phyloP scores from a whole-genome alignment of 371 early-diverging fungal genomes.

The Lichtheimia ornata region DNA sequence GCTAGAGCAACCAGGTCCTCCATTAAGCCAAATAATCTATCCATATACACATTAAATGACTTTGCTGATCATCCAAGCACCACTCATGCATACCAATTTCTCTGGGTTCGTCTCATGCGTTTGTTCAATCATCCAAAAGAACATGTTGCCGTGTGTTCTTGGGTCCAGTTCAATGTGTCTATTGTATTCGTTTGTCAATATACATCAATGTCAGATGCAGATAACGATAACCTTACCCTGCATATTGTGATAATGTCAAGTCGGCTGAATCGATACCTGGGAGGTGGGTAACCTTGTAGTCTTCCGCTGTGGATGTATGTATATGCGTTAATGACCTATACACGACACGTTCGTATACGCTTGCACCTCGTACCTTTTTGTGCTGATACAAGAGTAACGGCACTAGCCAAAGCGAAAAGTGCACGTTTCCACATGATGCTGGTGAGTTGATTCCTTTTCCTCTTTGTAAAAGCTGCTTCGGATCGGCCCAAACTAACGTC shows the following conservation, averaged over 20 bases:
- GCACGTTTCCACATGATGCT: slow-evolving; percentile 13
- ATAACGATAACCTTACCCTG: slow-evolving; percentile 48
- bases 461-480: no score
- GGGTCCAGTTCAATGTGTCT: slow-evolving; percentile 51
- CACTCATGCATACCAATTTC: slow-evolving; percentile 31
- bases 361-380: slow-evolving; percentile 15
- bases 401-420: not conserved
- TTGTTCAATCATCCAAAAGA: slow-evolving; percentile 60
- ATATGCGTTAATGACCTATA: no score
- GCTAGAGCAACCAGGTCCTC: slow-evolving; percentile 69
- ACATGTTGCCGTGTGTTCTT: slow-evolving; percentile 45
- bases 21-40: slow-evolving; percentile 89
- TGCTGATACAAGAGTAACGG: slow-evolving; percentile 4
- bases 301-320: slow-evolving; percentile 37
- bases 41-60: slow-evolving; percentile 1
- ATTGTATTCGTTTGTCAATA: not conserved
- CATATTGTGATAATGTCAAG: slow-evolving; percentile 55
- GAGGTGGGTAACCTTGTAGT: slow-evolving; percentile 54
- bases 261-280: slow-evolving; percentile 50
- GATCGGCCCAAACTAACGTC: no score
- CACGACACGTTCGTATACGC: no score
- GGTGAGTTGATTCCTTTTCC: no score
- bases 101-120: slow-evolving; percentile 26
- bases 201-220: not conserved
- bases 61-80: not conserved